Percentiles rank a stretch among this genome's conserved stretches.
Conservation (phyloP, 1,284 basidiomycete species). For the Cryptococcus sp. region DNA sequence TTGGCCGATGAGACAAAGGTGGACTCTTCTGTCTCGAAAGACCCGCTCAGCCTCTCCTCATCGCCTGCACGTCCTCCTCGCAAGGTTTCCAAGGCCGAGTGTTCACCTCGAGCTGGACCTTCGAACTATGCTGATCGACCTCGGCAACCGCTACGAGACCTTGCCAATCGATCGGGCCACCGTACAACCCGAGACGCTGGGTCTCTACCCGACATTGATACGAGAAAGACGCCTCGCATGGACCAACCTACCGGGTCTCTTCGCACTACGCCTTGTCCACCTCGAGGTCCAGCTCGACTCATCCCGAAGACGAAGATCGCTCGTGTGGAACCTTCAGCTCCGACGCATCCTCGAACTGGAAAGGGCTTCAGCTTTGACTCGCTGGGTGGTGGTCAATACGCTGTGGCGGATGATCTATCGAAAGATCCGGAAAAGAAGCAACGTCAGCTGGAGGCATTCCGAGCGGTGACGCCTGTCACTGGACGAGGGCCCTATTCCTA, state of each 20-base stretch:
- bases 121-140: too few species aligned
- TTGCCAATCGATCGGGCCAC: too few species aligned
- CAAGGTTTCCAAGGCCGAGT: too few species aligned
- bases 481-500: slow-evolving; percentile 23
- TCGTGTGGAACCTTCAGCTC: not conserved
- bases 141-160: too few species aligned
- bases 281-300: not conserved
- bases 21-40: not conserved
- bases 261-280: slow-evolving; percentile 4
- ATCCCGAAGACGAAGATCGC: not conserved
- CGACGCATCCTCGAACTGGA: not conserved
- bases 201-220: too few species aligned
- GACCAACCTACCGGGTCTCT: too few species aligned
- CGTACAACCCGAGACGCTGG: too few species aligned
- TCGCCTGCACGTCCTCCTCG: too few species aligned
- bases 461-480: slow-evolving; percentile 21
- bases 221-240: too few species aligned
- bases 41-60: too few species aligned
- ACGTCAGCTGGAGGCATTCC: slow-evolving; percentile 25
- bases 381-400: slow-evolving; percentile 10
- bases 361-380: too few species aligned
- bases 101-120: too few species aligned
- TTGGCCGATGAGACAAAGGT: not conserved
- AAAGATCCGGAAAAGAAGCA: slow-evolving; percentile 16
- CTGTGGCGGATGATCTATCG: slow-evolving; percentile 2